These are phyloP conservation scores for Saccharomyces hybrid DNA, from an alignment of 1,139 yeast species.

Conservation along the genomic window DNA sequence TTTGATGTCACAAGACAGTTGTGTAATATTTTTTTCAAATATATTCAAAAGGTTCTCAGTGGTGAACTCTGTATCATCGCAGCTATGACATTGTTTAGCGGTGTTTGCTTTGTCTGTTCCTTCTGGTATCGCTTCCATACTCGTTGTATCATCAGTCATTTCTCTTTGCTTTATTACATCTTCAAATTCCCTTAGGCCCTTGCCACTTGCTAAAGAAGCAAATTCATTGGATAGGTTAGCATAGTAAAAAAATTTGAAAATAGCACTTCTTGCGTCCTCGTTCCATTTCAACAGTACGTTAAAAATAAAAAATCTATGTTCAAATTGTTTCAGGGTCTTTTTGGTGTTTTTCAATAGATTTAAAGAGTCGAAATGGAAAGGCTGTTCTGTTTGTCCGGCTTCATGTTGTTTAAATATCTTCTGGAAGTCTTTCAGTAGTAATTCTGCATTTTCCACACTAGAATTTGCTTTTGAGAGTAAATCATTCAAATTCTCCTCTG, in stretches of 20 bases:
- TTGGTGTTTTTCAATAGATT: background rate
- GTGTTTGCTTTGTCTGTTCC: constrained; percentile 1
- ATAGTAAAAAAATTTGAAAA: constrained; percentile 55
- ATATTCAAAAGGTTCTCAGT: constrained; percentile 30
- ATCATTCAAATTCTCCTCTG: constrained; percentile 14
- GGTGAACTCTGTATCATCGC: constrained; percentile 14
- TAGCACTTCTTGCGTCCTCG: constrained; percentile 52
- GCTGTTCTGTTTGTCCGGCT: background rate
- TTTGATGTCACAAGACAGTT: constrained; percentile 32
- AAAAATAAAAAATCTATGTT: constrained; percentile 73
- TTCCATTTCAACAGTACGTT: constrained; percentile 77
- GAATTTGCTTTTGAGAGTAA: constrained; percentile 21
- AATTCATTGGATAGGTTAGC: constrained; percentile 49
- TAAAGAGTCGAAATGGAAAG: constrained; percentile 1
- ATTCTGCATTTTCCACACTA: constrained; percentile 27
- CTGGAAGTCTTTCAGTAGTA: constrained; percentile 37
- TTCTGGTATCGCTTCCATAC: constrained; percentile 3
- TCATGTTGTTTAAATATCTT: constrained; percentile 6
- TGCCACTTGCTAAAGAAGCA: constrained; percentile 26
- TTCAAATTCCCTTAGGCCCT: constrained; percentile 21
- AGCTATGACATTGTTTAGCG: background rate
- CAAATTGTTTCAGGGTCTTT: constrained; percentile 37
- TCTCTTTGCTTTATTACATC: constrained; percentile 14
- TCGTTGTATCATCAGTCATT: constrained; percentile 1
- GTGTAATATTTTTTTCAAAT: constrained; percentile 48